phyloP scores from a whole-genome alignment of 2,329 filamentous ascomycete species.

The Hortaea sp. region DNA sequence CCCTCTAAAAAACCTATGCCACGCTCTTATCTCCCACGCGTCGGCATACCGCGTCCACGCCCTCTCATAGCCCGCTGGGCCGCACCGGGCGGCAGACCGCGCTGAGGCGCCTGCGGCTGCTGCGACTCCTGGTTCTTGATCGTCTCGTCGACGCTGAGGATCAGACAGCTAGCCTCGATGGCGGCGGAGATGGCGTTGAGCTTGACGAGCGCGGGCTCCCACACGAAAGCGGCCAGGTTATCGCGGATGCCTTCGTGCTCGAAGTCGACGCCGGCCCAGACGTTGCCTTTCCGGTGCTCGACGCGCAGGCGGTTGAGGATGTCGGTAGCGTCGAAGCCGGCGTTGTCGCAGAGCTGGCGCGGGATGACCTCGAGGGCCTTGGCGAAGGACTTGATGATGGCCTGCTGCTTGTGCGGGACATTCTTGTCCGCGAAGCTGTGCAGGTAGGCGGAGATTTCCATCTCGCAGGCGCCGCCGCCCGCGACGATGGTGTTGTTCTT shows the following conservation, averaged over 20 bases:
- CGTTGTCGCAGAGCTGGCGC: slow-evolving; percentile 94
- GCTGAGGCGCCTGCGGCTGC: slow-evolving; percentile 67
- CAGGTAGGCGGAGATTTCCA: slow-evolving; percentile 91
- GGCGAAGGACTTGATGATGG: slow-evolving; percentile 94
- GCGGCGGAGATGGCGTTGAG: slow-evolving; percentile 94
- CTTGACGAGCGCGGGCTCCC: slow-evolving; percentile 95
- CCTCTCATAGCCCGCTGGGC: slow-evolving; percentile 83
- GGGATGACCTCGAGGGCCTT: slow-evolving; percentile 96
- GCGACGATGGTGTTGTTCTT: slow-evolving; percentile 92
- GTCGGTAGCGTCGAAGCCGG: slow-evolving; percentile 94
- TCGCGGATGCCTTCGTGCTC: slow-evolving; percentile 81
- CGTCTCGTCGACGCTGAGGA: slow-evolving; percentile 93
- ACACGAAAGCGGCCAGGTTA: slow-evolving; percentile 93
- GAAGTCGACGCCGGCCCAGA: slow-evolving; percentile 96
- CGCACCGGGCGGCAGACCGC: slow-evolving; percentile 53
- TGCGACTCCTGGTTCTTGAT: slow-evolving; percentile 94
- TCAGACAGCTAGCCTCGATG: slow-evolving; percentile 89
- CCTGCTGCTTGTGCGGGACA: slow-evolving; percentile 88
- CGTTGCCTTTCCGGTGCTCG: slow-evolving; percentile 85
- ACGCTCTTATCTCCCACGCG: slow-evolving; percentile 3
- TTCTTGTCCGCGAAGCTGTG: slow-evolving; percentile 89
- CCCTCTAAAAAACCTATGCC: neutral
- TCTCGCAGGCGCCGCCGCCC: slow-evolving; percentile 87
- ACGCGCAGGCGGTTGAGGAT: slow-evolving; percentile 94
- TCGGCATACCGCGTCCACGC: slow-evolving; percentile 77